Base-by-base conservation (phyloP, 2,329 filamentous ascomycete genomes). In the Diplodia mutila region DNA sequence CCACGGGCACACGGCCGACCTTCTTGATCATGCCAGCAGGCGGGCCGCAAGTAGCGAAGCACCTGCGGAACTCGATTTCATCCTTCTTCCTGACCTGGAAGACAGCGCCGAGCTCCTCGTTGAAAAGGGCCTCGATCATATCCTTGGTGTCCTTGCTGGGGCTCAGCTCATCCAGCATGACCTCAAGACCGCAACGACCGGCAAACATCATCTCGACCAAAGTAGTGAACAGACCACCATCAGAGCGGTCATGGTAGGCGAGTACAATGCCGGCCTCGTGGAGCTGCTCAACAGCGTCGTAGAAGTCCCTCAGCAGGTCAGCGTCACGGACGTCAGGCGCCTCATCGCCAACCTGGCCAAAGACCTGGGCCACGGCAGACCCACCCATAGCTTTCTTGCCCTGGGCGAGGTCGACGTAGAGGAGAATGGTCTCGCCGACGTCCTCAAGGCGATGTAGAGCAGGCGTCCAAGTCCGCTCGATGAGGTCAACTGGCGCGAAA, bases 171-270 rank as follows among this genome's bases (percentile, higher is more conserved):
- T 97, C 94, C 67, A 97, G 84, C 84, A 92, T 91, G 69, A 98
- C 84, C 72, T 96, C 91, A 34, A 93, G 86, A 69, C 94, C 95
- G 74, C 92, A 96, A 67, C 94, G 91, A 32, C 95, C 95, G 37
- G 95, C 94, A 77, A 98, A 98, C 88, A 97, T 96, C 95, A 98
- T 98, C 81, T 99, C 95, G 2, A 90, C 92, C 39, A 98, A 82
- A 6, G 94, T 94, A 0, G 94, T 95, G 76, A 98, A 87, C 11
- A 98, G 83, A 74, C 95, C 95, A 78, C 94, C 95, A 77, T 98
- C 94, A 0, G 93, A 97, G 55, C 91, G 87, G 79, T 98, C 95
- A 78, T 98, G 95, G 78, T 98, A 98, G 3, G 94, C 94, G 25
- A 98, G 87, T 12, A 98, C 94, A 68, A 91, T 86, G 27, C 86